Evolutionary conservation across 805 yeast genomes (phyloP), one percentile per base, ranked within the genome.

Genomic region (Isabelozyma gotoi): DNA sequence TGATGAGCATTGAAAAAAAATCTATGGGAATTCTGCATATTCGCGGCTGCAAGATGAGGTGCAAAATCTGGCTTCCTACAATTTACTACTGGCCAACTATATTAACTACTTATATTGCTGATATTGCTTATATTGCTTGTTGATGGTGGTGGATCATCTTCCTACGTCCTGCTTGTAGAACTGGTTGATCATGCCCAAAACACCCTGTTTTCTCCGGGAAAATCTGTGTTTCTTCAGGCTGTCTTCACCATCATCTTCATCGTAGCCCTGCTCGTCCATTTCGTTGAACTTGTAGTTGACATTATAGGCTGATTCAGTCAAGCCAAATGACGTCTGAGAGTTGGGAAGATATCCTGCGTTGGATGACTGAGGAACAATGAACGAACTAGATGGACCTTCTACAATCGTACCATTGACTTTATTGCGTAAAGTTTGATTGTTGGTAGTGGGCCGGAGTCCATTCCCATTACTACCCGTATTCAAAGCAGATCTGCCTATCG

Each of bases 141-240:
- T n/a, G n/a, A n/a, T n/a, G 12, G 29, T 4, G 8, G 29, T n/a
- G 12, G 1, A 32, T 42, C 43, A 63, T 10, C 61, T 49, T 17
- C 60, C 65, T 8, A 62, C 45, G 47, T 71, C 76, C 36, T 75
- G 78, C 49, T 75, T 83, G 58, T 88, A 88, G 47, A 88, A 84
- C 56, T 88, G 90, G 58, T 88, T 88, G 38, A 90, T 73, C 67
- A 90, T 73, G 1, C 94, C 95, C 35, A 83, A 68, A n/a, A 82
- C 94, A 0, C 92, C 92, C n/a, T 36, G 19, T 11, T 36, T 36
- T 36, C 31, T 36, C 15, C 10, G n/a, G 8, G 64, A 55, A 45
- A 62, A 67, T 31, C 60, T 62, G 8, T 67, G 57, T 31, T 54
- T 57, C 43, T 37, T 63, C 56, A 45, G 56, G 59, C 60, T 53